Conservation (phyloP, 768 basidiomycete genomes). For the Calocera viscosa region DNA sequence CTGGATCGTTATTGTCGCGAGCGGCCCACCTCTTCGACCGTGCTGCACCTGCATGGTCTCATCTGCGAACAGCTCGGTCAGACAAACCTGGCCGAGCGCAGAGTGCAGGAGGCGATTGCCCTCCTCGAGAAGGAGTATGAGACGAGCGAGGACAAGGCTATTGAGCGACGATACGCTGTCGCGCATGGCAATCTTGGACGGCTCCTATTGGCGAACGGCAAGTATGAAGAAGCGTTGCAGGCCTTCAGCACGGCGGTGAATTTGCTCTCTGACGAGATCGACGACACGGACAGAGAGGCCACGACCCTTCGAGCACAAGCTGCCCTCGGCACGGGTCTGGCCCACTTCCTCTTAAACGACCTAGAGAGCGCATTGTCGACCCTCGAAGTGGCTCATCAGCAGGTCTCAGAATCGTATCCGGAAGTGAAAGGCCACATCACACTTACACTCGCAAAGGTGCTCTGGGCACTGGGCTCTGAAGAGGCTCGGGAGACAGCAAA, state of each 20-base stretch:
- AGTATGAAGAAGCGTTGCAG: slow-evolving; percentile 49
- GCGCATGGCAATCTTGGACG: slow-evolving; percentile 76
- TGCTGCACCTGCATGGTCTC: slow-evolving; percentile 70
- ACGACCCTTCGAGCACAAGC: slow-evolving; percentile 46
- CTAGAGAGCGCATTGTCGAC: slow-evolving; percentile 47
- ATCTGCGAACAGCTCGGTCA: slow-evolving; percentile 77
- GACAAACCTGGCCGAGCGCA: slow-evolving; percentile 42
- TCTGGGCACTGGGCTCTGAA: slow-evolving; percentile 70
- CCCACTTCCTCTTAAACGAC: slow-evolving; percentile 52
- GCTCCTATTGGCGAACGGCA: slow-evolving; percentile 46
- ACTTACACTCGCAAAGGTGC: slow-evolving; percentile 67
- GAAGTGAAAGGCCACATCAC: slow-evolving; percentile 51
- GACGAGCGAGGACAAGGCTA: slow-evolving; percentile 60
- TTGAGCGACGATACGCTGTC: slow-evolving; percentile 68
- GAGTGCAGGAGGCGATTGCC: slow-evolving; percentile 49
- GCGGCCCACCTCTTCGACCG: slow-evolving; percentile 56
- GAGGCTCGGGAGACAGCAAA: slow-evolving; percentile 71
- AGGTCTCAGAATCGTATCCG: slow-evolving; percentile 36
- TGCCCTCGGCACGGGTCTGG: slow-evolving; percentile 59
- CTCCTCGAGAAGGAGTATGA: slow-evolving; percentile 84
- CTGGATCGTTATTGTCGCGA: slow-evolving; percentile 62
- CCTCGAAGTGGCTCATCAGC: slow-evolving; percentile 56
- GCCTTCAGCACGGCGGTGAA: slow-evolving; percentile 63
- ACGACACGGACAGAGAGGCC: slow-evolving; percentile 27
- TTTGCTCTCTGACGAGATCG: slow-evolving; percentile 43